Evolutionary conservation across 2,329 filamentous ascomycete species (phyloP).

Genomic region (Microascus cirrosus): DNA sequence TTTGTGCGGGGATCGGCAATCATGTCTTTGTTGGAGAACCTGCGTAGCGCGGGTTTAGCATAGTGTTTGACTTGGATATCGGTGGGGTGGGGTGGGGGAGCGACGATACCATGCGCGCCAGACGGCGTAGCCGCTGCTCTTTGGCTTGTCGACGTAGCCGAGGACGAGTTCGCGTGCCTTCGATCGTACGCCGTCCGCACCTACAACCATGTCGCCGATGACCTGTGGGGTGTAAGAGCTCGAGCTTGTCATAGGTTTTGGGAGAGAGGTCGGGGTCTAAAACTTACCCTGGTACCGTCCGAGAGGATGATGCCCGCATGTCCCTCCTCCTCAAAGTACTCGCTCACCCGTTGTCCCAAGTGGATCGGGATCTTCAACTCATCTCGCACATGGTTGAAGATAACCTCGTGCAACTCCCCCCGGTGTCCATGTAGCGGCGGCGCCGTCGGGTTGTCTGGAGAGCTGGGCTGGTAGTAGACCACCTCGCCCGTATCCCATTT

Average conservation of each 20-base stretch:
- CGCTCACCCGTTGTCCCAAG: constrained; percentile 34
- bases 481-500: constrained; percentile 50
- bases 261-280: neutral
- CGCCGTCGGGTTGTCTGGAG: constrained; percentile 28
- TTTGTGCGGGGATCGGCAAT: constrained; percentile 37
- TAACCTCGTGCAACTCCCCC: constrained; percentile 47
- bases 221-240: constrained; percentile 15
- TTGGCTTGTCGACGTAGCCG: constrained; percentile 37
- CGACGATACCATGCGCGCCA: constrained; percentile 36
- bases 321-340: constrained; percentile 42
- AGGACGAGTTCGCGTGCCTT: constrained; percentile 38
- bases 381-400: constrained; percentile 45
- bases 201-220: constrained; percentile 38
- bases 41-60: neutral
- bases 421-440: constrained; percentile 50
- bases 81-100: neutral
- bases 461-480: constrained; percentile 41
- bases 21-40: constrained; percentile 37
- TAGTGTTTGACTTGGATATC: neutral
- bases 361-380: constrained; percentile 44
- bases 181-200: constrained; percentile 42
- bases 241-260: neutral
- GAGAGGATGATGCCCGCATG: constrained; percentile 39
- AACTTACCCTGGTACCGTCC: constrained; percentile 28
- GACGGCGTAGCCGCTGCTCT: constrained; percentile 39